A percentile compares a stretch with the other conserved stretches of the same genome.
Evolutionary conservation across 768 basidiomycete genomes (phyloP).

Genomic region (Rhizopogon vinicolor): DNA sequence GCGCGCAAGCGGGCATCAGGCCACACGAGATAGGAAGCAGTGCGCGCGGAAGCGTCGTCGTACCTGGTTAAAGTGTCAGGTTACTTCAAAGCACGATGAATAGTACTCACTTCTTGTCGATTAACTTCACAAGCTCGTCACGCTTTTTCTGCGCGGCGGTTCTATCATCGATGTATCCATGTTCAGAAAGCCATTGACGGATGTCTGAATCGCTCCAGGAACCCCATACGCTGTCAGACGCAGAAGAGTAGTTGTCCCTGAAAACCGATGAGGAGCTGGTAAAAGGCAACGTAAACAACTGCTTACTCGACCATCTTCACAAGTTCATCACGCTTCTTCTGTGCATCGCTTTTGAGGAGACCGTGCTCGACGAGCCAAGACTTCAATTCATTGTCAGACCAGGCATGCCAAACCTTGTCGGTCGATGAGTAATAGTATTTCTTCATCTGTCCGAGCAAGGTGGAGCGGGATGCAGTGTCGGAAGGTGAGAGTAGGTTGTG

Average conservation of each 20-base stretch:
- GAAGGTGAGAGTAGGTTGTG: conserved; percentile 69
- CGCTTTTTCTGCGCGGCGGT: conserved; percentile 57
- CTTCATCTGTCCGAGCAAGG: conserved; percentile 64
- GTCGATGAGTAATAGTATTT: conserved; percentile 66
- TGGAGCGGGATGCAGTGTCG: conserved; percentile 46
- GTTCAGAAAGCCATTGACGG: conserved; percentile 67
- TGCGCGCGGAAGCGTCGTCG: conserved; percentile 38
- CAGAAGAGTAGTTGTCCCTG: conserved; percentile 67
- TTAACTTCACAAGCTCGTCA: conserved; percentile 70
- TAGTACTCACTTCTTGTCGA: conserved; percentile 58
- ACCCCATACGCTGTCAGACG: conserved; percentile 53
- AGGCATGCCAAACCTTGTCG: conserved; percentile 56
- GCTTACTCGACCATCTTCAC: conserved; percentile 63
- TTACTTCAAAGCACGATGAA: background rate
- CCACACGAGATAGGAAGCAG: conserved; percentile 78
- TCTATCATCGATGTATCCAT: conserved; percentile 53
- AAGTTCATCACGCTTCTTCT: conserved; percentile 72
- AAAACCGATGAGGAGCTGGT: background rate
- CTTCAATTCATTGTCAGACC: conserved; percentile 77
- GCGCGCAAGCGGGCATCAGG: conserved; percentile 90
- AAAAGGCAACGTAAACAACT: background rate
- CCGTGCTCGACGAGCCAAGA: conserved; percentile 75
- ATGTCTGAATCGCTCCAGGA: conserved; percentile 77
- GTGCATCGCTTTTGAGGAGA: conserved; percentile 66
- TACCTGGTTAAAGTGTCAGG: conserved; percentile 35